phyloP scores from a whole-genome alignment of 306 rosid species.

The Glycine soja region DNA sequence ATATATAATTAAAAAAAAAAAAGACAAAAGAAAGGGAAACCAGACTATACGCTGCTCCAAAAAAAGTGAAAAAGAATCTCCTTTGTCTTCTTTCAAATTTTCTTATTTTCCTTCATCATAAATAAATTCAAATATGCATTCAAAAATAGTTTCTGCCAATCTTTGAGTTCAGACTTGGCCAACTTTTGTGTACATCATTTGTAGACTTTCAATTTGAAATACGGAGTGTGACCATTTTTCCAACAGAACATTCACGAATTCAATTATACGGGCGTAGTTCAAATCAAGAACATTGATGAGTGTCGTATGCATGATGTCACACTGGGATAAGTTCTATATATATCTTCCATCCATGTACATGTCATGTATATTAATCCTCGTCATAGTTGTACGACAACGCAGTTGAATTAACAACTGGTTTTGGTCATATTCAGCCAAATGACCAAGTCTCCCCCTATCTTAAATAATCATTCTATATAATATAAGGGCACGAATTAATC shows the following conservation, averaged over 20 bases:
- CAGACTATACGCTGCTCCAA: no score
- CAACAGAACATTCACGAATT: background rate
- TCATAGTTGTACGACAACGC: background rate
- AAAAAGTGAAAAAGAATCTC: conserved; percentile 13
- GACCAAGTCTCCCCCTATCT: conserved; percentile 28
- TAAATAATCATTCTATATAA: background rate
- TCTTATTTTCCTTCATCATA: background rate
- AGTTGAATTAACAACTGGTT: conserved; percentile 10
- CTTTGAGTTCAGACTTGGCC: background rate
- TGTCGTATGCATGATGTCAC: conserved; percentile 20
- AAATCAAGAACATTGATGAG: conserved; percentile 1
- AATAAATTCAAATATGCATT: background rate
- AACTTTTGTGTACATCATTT: background rate
- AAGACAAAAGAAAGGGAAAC: background rate
- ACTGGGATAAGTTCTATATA: conserved; percentile 14
- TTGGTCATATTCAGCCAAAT: conserved; percentile 16
- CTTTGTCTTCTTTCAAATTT: background rate
- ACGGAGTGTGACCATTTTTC: background rate
- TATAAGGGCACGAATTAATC: background rate
- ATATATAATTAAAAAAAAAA: no score
- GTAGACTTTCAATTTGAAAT: conserved; percentile 6
- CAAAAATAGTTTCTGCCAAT: background rate
- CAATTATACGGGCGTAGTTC: background rate
- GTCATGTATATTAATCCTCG: no score
- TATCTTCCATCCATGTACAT: no score